Percentiles rank a stretch among this genome's conserved stretches.
phyloP scores from a whole-genome alignment of 495 filamentous ascomycete genomes.

The Penicillium goetzii region DNA sequence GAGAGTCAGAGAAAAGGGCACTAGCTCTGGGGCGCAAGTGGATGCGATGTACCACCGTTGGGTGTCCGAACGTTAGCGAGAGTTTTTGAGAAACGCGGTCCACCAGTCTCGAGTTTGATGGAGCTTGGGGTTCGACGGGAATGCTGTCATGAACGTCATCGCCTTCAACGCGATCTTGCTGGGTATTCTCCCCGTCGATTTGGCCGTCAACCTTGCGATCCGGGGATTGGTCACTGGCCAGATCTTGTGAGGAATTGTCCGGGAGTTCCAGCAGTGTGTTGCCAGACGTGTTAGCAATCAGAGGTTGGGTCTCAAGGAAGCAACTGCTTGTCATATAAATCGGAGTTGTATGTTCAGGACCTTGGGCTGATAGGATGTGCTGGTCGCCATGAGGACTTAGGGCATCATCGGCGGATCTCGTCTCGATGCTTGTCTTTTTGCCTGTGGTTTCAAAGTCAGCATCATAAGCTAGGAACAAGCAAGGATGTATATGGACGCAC shows the following conservation, averaged over 20 bases:
- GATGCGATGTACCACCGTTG: conserved; percentile 58
- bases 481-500: conserved; percentile 6
- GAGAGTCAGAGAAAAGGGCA: conserved; percentile 35
- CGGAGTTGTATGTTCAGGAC: background rate
- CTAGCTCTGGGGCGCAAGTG: conserved; percentile 49
- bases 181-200: background rate
- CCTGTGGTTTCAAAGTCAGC: conserved; percentile 12
- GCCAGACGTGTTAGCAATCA: conserved; percentile 7
- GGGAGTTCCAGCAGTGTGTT: background rate
- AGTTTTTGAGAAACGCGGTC: conserved; percentile 54
- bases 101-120: conserved; percentile 37
- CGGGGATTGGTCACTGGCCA: background rate
- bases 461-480: background rate
- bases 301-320: conserved; percentile 16
- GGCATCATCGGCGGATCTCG: conserved; percentile 15
- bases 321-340: conserved; percentile 7
- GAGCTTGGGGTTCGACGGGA: conserved; percentile 13
- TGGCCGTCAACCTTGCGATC: background rate
- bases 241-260: background rate
- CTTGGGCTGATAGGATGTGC: background rate
- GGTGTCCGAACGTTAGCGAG: conserved; percentile 53
- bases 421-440: conserved; percentile 24
- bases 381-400: conserved; percentile 6
- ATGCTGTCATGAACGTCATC: background rate
- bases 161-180: conserved; percentile 1